Conservation (phyloP, 2,329 filamentous ascomycete species). For the Hypoxylon sp. region DNA sequence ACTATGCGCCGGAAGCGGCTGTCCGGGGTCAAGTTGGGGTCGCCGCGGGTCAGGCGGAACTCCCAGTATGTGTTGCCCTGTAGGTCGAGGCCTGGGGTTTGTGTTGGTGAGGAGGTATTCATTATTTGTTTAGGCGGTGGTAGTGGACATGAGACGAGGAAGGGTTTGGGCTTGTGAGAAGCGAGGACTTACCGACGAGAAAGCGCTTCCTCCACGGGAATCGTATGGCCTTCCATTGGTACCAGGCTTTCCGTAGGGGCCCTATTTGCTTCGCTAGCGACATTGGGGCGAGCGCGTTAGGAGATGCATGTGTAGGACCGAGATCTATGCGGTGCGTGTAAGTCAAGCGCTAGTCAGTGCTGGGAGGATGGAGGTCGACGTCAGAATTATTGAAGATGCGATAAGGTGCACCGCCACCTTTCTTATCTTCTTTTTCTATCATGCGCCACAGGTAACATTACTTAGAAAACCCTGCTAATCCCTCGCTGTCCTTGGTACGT, state of each 20-base stretch:
- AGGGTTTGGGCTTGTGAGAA: slow-evolving; percentile 9
- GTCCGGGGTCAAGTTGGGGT: slow-evolving; percentile 39
- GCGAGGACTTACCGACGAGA: slow-evolving; percentile 65
- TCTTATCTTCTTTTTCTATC: background rate
- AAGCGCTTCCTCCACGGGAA: slow-evolving; percentile 74
- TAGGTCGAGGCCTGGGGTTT: slow-evolving; percentile 69
- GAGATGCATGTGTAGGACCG: background rate
- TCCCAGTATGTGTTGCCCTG: slow-evolving; percentile 78
- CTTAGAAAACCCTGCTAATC: background rate
- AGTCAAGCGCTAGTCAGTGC: background rate
- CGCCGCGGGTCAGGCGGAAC: slow-evolving; percentile 65
- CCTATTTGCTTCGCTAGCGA: slow-evolving; percentile 53
- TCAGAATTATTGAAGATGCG: slow-evolving; percentile 34
- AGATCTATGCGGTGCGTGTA: background rate
- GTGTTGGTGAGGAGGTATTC: slow-evolving; percentile 10
- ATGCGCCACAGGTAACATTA: slow-evolving; percentile 1
- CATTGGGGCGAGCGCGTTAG: slow-evolving; percentile 28
- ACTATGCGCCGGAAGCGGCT: slow-evolving; percentile 72
- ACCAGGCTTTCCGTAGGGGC: slow-evolving; percentile 62
- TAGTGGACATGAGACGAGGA: slow-evolving; percentile 5
- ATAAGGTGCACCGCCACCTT: slow-evolving; percentile 26
- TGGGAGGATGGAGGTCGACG: slow-evolving; percentile 23
- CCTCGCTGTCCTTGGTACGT: too few relatives aligned
- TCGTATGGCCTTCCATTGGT: slow-evolving; percentile 71
- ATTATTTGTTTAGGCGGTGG: background rate